Conservation (phyloP, 495 filamentous ascomycete genomes). For the Aeminium ludgeri region DNA sequence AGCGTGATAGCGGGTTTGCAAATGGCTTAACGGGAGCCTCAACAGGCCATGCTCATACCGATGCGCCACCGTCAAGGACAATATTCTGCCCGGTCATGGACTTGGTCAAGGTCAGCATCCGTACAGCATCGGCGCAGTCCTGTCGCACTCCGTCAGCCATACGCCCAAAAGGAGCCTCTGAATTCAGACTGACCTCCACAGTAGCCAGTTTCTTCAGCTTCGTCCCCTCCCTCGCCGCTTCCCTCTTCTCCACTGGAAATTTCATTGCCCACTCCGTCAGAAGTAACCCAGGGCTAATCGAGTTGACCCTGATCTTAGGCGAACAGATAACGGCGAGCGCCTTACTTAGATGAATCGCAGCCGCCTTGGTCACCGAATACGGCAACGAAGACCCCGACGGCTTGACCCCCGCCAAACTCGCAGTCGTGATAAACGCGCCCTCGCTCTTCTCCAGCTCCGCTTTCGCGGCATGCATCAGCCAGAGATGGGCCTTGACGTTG, state of each 20-base stretch:
- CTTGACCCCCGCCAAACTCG: constrained; percentile 36
- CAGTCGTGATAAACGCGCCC: constrained; percentile 37
- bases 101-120: constrained; percentile 20
- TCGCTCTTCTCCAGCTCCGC: constrained; percentile 31
- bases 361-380: constrained; percentile 30
- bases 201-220: constrained; percentile 35
- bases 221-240: constrained; percentile 28
- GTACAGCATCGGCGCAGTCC: constrained; percentile 25
- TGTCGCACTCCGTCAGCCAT: constrained; percentile 4
- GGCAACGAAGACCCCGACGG: constrained; percentile 33
- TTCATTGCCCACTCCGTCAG: constrained; percentile 36
- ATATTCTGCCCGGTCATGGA: constrained; percentile 26
- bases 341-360: constrained; percentile 39
- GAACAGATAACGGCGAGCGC: constrained; percentile 32
- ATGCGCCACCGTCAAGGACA: constrained; percentile 20
- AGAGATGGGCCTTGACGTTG: constrained; percentile 43
- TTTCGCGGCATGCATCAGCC: constrained; percentile 34
- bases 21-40: no score
- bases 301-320: constrained; percentile 38
- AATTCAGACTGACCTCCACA: constrained; percentile 27
- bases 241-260: constrained; percentile 31
- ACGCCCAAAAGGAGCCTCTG: not conserved
- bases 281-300: constrained; percentile 33
- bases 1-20: no score
- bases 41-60: no score